Evolutionary conservation across 2,329 filamentous ascomycete species (phyloP), one percentile per base, ranked within the genome.

Genomic region (Ophiostoma fasciatum): DNA sequence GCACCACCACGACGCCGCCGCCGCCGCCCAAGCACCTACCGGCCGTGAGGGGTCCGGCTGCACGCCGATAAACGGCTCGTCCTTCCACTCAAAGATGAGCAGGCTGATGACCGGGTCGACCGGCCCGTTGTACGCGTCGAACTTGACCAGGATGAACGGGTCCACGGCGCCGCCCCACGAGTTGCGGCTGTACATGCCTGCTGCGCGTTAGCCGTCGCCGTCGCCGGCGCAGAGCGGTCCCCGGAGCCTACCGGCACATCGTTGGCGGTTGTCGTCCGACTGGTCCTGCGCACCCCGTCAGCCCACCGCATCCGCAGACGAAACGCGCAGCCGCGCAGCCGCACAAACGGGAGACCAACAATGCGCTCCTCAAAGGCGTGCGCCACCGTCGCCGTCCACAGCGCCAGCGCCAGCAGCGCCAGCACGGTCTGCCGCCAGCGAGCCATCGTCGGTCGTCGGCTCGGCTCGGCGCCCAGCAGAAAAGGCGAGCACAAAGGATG

Each of bases 51-150:
- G 58, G 20, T 64, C 63, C 34, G 72, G 63, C 25, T 68, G 67
- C 40, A 80, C 68, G 29, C 88, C 87, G 45, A 98, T 75, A 37
- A 88, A 65, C 35, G 73, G 61, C 52, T 81, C 76, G 52, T 98
- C 90, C 46, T 71, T 76, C 83, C 87, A 98, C 59, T 98, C 88
- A 56, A 94, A 98, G 44, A 98, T 78, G 35, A 94, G 67, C 48
- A 94, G 60, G 55, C 84, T 92, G 45, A 85, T 78, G 29, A 83
- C 64, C 5, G 82, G 79, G 53, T 93, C 80, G 31, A 68, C 62
- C 38, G 76, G 65, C 22, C 70, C 67, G 39, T 69, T 61, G 49
- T 71, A 55, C 60, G 65, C 51, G 60, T 68, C 57, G 51, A 94
- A 92, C 52, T 83, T 84, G 55, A 84, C 70, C 47, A 80, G 68